phyloP scores from a whole-genome alignment of 495 filamentous ascomycete genomes.

The Delitschia confertaspora region DNA sequence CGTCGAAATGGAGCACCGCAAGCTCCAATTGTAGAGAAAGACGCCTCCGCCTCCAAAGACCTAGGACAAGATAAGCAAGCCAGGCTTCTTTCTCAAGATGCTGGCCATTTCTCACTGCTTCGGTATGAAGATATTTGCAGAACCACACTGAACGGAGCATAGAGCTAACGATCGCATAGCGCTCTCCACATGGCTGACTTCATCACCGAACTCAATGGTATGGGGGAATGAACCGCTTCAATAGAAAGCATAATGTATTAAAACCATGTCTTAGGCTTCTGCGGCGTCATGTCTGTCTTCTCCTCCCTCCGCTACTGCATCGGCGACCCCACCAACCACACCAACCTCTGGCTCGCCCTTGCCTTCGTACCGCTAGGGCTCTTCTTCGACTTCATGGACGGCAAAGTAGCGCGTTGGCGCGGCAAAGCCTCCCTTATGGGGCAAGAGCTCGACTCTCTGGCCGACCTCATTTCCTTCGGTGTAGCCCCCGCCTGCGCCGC shows the following conservation, averaged over 20 bases:
- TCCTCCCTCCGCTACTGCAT: constrained; percentile 92
- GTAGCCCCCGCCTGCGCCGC: constrained; percentile 78
- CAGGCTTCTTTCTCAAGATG: constrained; percentile 63
- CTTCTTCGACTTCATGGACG: constrained; percentile 98
- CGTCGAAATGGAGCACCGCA: no score
- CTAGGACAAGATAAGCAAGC: constrained; percentile 83
- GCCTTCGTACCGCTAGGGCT: constrained; percentile 85
- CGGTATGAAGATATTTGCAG: constrained; percentile 39
- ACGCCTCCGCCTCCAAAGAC: neutral
- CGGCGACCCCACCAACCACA: constrained; percentile 54
- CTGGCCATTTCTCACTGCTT: constrained; percentile 71
- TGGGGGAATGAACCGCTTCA: neutral
- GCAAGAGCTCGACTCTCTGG: constrained; percentile 94
- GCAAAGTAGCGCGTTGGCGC: constrained; percentile 90
- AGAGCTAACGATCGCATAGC: constrained; percentile 36
- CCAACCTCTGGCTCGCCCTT: constrained; percentile 70
- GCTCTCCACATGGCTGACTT: constrained; percentile 90
- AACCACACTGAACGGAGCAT: constrained; percentile 1
- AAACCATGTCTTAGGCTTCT: constrained; percentile 47
- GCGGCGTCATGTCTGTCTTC: constrained; percentile 88
- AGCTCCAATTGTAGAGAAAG: constrained; percentile 3
- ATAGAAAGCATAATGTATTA: neutral
- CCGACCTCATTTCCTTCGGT: constrained; percentile 94
- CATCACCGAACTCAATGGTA: constrained; percentile 93
- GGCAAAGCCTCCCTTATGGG: constrained; percentile 96